These are phyloP conservation scores for Phaeosphaeriaceae sp. DNA, from an alignment of 2,329 filamentous ascomycete species.

Conservation along the genomic window DNA sequence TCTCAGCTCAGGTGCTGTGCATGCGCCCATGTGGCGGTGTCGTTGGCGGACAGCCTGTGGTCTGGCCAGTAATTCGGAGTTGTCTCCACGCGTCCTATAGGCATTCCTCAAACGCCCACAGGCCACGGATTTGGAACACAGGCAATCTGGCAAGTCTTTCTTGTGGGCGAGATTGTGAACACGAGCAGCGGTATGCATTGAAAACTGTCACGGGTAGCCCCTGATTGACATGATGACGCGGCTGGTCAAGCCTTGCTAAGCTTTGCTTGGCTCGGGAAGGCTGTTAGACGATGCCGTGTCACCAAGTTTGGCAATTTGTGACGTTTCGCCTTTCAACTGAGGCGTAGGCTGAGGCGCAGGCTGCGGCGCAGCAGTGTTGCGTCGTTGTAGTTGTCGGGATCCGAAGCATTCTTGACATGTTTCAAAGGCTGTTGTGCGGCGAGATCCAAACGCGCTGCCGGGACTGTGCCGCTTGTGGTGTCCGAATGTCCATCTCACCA, in stretches of 20 bases:
- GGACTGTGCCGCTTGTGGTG: not conserved
- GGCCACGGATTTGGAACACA: not conserved
- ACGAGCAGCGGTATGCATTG: not conserved
- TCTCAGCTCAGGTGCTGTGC: not conserved
- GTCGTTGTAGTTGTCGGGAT: not conserved
- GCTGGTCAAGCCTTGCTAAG: slow-evolving; percentile 18
- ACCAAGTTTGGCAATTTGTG: not conserved
- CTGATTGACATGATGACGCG: not conserved
- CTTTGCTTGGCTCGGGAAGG: slow-evolving; percentile 19
- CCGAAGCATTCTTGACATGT: not conserved
- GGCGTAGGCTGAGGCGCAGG: slow-evolving; percentile 3
- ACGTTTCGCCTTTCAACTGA: not conserved
- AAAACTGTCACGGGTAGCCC: not conserved
- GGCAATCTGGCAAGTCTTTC: not conserved
- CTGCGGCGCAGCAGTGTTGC: slow-evolving; percentile 1
- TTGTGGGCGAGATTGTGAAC: not conserved
- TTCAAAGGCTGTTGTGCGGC: not conserved
- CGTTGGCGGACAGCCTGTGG: slow-evolving; percentile 2
- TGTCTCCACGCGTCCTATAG: not conserved
- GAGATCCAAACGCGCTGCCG: not conserved
- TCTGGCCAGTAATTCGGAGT: slow-evolving; percentile 6
- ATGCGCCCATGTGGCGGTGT: slow-evolving; percentile 7
- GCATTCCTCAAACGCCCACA: not conserved
- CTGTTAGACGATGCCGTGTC: not conserved
- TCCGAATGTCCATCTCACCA: too few species aligned